Conservation (phyloP, 805 yeast genomes). For the Metschnikowia borealis region DNA sequence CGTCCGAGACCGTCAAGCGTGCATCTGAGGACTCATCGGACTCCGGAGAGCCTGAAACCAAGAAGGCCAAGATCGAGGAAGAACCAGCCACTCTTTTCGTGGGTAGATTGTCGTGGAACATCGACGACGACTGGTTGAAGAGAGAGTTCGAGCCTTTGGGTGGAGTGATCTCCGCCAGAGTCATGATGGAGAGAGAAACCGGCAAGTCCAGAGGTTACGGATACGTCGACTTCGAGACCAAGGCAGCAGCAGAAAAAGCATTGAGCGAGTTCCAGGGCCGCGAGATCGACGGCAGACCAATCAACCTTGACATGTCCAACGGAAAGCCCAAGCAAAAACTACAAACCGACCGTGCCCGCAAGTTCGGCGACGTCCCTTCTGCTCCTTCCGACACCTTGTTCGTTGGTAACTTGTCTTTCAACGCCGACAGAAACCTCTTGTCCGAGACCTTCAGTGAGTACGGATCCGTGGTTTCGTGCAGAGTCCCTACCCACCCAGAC, state of each 20-base stretch:
- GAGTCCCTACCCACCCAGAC: constrained; percentile 98
- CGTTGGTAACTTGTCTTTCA: constrained; percentile 93
- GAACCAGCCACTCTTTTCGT: constrained; percentile 91
- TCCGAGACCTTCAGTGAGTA: constrained; percentile 67
- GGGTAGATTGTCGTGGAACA: constrained; percentile 95
- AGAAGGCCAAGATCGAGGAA: constrained; percentile 50
- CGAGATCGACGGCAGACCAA: constrained; percentile 96
- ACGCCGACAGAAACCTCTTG: constrained; percentile 76
- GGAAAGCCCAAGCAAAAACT: constrained; percentile 68
- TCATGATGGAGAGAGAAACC: constrained; percentile 86
- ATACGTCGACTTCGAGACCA: constrained; percentile 87
- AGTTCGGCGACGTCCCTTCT: constrained; percentile 86
- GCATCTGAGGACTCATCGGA: constrained; percentile 19
- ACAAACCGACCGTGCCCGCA: constrained; percentile 73
- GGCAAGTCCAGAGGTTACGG: constrained; percentile 97
- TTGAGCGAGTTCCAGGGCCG: constrained; percentile 79
- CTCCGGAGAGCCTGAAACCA: constrained; percentile 33
- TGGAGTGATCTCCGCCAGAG: constrained; percentile 86
- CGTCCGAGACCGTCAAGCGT: constrained; percentile 26
- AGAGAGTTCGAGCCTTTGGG: constrained; percentile 79
- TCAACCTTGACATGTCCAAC: constrained; percentile 88
- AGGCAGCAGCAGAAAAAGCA: constrained; percentile 81
- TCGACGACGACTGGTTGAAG: constrained; percentile 92
- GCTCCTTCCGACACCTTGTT: constrained; percentile 94
- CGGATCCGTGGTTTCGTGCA: constrained; percentile 82